Base-by-base conservation (phyloP, 768 basidiomycete genomes). In the Collybia nuda region DNA sequence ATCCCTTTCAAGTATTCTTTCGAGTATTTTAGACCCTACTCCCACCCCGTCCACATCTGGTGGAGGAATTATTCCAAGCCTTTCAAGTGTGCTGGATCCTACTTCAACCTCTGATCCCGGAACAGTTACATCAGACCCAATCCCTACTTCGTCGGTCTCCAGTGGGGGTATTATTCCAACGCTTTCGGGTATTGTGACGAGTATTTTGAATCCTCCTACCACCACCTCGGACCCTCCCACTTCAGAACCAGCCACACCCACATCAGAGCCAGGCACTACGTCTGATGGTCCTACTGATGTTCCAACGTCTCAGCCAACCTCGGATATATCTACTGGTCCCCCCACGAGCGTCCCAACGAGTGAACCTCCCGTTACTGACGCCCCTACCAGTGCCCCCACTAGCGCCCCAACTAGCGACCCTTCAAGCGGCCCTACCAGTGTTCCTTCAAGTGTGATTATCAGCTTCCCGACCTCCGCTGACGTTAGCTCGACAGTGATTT, bases 391-490 rank as follows among this genome's bases (percentile, higher is more conserved):
- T 37, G 50, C 26, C n/a, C 40, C 48, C 12, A 35, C 40, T 15
- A 28, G 23, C 6, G 9, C 38, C n/a, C 17, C 46, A 12, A 26
- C 38, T 6, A 21, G 49, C 39, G 23, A 35, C 48, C 9, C 32
- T 5, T 2, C 32, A 11, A 48, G 44, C 28, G 19, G 42, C 26
- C 29, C 52, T 6, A 36, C 26, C 23, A 28, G 28, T 28, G 11
- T 28, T 28, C 28, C 28, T 5, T 37, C 52, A 5, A 56, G 49
- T 38, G 36, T 55, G 22, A 44, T 23, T 39, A 57, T 59, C 55
- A 56, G 24, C 37, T 63, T 62, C 55, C 59, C 60, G 3, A 56
- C 37, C 19, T 22, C 40, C 19, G 28, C 44, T 39, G 11, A 14
- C 37, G 29, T 24, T 48, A 37, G 1, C 22, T 38, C 2, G 23